A percentile compares a stretch with the other conserved stretches of the same genome.
phyloP scores from a whole-genome alignment of 306 rosid species.

The Begonia fuchsioides region DNA sequence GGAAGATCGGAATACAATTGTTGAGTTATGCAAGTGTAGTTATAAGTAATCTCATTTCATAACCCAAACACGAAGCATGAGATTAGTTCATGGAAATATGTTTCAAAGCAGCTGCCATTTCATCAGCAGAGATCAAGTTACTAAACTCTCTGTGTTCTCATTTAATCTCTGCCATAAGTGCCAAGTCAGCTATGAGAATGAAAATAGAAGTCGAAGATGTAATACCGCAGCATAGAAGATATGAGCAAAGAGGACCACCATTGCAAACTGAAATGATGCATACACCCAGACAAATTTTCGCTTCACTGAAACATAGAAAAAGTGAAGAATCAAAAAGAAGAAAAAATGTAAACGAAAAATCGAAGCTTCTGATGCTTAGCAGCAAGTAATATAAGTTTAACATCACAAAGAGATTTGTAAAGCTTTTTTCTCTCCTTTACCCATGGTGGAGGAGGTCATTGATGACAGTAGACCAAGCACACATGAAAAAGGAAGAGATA shows the following conservation, averaged over 20 bases:
- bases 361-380: too few species aligned
- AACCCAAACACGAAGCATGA: neutral
- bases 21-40: too few species aligned
- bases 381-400: too few species aligned
- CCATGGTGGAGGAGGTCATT: constrained; percentile 87
- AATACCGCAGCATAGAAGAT: constrained; percentile 82
- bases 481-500: constrained; percentile 92
- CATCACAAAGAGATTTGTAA: neutral
- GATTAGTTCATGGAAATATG: too few species aligned
- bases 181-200: constrained; percentile 2
- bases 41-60: constrained; percentile 5
- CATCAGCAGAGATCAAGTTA: too few species aligned
- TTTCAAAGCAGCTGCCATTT: too few species aligned
- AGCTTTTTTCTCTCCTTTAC: constrained; percentile 23
- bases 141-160: too few species aligned
- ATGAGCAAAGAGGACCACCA: constrained; percentile 84
- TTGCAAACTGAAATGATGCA: constrained; percentile 56
- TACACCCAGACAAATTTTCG: constrained; percentile 75
- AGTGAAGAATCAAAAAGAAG: constrained; percentile 1
- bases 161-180: neutral
- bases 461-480: constrained; percentile 84
- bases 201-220: constrained; percentile 7
- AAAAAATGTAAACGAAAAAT: too few species aligned
- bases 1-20: too few species aligned
- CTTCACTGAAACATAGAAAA: constrained; percentile 31